Percentiles rank a stretch among this genome's conserved stretches.
Evolutionary conservation across 1,139 yeast species (phyloP).

Genomic region (Candida tropicalis): DNA sequence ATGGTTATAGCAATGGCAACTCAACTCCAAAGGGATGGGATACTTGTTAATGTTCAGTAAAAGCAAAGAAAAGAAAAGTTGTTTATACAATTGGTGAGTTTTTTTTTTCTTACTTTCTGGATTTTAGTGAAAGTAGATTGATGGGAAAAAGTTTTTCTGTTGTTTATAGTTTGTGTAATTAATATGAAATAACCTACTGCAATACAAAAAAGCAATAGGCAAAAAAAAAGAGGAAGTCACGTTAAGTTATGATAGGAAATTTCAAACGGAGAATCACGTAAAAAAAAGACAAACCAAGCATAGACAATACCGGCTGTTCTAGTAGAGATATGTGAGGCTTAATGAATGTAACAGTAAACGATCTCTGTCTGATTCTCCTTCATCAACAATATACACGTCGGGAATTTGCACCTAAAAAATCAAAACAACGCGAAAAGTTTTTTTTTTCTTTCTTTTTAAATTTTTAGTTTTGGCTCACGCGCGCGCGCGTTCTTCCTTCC

Average conservation of each 20-base stretch:
- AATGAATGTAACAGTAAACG: too few species aligned
- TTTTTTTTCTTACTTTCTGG: neutral
- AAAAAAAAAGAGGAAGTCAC: neutral
- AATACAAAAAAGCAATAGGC: neutral
- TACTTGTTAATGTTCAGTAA: neutral
- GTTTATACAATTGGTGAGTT: neutral
- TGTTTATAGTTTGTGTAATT: constrained; percentile 5
- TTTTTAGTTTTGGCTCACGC: neutral
- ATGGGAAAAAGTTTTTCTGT: constrained; percentile 1
- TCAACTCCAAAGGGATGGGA: neutral
- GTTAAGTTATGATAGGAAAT: too few species aligned
- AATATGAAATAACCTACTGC: too few species aligned
- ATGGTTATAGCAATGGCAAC: neutral
- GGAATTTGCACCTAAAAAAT: neutral
- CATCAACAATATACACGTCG: constrained; percentile 2
- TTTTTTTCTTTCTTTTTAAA: neutral
- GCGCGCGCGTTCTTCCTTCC: too few species aligned
- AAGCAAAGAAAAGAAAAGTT: neutral
- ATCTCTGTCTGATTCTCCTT: too few species aligned
- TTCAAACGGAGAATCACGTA: too few species aligned
- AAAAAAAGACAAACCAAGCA: too few species aligned
- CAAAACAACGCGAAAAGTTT: constrained; percentile 17
- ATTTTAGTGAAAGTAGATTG: neutral
- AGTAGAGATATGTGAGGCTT: neutral
- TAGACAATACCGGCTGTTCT: too few species aligned